Evolutionary conservation across 176 grass and related monocot species (phyloP).

Genomic region (Bonia amplexicaulis): DNA sequence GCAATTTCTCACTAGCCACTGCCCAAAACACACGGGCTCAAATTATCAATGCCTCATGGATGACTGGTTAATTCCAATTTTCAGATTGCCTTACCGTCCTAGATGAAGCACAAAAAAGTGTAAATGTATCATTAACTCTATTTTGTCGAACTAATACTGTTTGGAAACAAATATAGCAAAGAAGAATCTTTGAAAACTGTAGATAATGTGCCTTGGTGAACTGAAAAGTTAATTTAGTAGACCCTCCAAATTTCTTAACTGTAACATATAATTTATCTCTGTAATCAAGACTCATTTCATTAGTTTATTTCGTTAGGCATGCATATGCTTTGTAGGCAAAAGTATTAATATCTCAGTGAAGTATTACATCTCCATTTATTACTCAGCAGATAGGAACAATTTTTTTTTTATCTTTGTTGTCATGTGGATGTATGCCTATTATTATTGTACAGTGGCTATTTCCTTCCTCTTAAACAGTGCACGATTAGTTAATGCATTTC

Average conservation of each 20-base stretch:
- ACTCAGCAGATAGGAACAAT: neutral
- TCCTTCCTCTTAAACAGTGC: neutral
- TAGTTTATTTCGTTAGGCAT: neutral
- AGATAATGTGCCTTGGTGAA: neutral
- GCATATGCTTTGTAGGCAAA: neutral
- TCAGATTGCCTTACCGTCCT: neutral
- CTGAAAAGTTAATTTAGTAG: neutral
- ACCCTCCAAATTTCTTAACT: neutral
- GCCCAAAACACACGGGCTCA: neutral
- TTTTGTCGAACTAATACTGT: neutral
- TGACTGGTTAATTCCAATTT: slow-evolving; percentile 4
- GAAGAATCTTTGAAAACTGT: neutral
- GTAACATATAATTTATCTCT: neutral
- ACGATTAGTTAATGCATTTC: neutral
- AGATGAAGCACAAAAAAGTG: neutral
- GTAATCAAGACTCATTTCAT: neutral
- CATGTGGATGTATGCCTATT: neutral
- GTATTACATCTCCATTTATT: neutral
- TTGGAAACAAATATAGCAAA: neutral
- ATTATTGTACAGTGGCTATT: neutral
- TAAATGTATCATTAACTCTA: neutral
- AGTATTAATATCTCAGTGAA: neutral
- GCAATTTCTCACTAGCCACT: neutral
- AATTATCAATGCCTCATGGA: neutral
- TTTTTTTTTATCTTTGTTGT: neutral